phyloP scores from a whole-genome alignment of 2,329 filamentous ascomycete species.

The Intubia oerlemansii region DNA sequence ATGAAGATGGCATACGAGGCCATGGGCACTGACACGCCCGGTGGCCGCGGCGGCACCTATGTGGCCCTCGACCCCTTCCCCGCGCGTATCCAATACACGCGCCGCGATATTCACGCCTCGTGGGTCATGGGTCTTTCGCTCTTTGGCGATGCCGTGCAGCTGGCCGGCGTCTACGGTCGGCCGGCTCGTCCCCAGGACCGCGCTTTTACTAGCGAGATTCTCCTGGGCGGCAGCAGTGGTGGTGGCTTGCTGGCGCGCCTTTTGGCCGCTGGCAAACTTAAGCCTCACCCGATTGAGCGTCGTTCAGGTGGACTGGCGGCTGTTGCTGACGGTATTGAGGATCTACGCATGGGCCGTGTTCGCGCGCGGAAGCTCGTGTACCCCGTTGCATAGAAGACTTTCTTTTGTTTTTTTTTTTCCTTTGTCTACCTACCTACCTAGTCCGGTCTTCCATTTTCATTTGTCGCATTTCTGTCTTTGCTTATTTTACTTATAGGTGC shows the following conservation, averaged over 20 bases:
- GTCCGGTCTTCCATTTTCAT: too few relatives aligned
- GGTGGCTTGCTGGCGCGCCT: slow-evolving; percentile 3
- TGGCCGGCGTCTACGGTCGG: slow-evolving; percentile 5
- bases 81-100: slow-evolving; percentile 5
- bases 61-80: slow-evolving; percentile 5
- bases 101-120: slow-evolving; percentile 5
- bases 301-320: slow-evolving; percentile 4
- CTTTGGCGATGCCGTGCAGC: slow-evolving; percentile 4
- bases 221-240: too few relatives aligned
- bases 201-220: slow-evolving; percentile 2
- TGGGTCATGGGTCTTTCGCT: slow-evolving; percentile 5
- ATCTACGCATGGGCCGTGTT: slow-evolving; percentile 6
- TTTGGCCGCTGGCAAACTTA: slow-evolving; percentile 4
- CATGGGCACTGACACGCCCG: slow-evolving; percentile 1
- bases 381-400: background rate
- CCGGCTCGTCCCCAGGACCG: slow-evolving; percentile 6
- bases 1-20: slow-evolving; percentile 7
- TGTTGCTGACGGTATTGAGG: slow-evolving; percentile 5
- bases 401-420: background rate
- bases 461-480: too few relatives aligned
- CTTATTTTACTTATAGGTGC: too few relatives aligned
- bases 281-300: slow-evolving; percentile 6
- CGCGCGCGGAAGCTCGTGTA: slow-evolving; percentile 6
- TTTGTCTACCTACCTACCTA: too few relatives aligned
- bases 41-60: slow-evolving; percentile 3